Evolutionary conservation across 2,329 filamentous ascomycete species (phyloP).

Genomic region (Ophiobolus disseminans): DNA sequence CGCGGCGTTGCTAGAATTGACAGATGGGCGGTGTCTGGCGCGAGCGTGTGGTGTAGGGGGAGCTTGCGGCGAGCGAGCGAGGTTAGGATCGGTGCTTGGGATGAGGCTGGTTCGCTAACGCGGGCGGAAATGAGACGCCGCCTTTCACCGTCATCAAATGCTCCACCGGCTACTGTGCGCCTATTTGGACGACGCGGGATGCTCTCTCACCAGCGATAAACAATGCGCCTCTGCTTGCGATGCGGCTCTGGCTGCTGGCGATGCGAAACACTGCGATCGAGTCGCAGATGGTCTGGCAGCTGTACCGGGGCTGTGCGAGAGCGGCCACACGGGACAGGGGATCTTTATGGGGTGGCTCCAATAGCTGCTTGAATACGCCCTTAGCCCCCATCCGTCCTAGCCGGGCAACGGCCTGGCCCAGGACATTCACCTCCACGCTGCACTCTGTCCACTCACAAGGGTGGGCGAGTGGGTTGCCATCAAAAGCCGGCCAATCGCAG

Average conservation of each 20-base stretch:
- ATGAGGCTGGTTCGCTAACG: slow-evolving; percentile 47
- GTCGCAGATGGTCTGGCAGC: slow-evolving; percentile 9
- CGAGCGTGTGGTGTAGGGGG: slow-evolving; percentile 31
- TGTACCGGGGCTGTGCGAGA: slow-evolving; percentile 25
- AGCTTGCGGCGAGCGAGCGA: slow-evolving; percentile 24
- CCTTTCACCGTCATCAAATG: slow-evolving; percentile 35
- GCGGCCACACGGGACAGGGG: slow-evolving; percentile 33
- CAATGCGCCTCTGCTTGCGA: slow-evolving; percentile 15
- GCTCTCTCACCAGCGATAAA: slow-evolving; percentile 5
- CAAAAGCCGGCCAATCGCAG: slow-evolving; percentile 14
- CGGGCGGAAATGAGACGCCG: slow-evolving; percentile 47
- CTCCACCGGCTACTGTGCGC: slow-evolving; percentile 23
- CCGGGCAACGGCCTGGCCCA: slow-evolving; percentile 28
- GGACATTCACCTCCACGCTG: slow-evolving; percentile 27
- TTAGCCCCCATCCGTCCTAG: slow-evolving; percentile 36
- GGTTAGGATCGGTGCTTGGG: slow-evolving; percentile 36
- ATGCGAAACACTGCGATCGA: slow-evolving; percentile 14
- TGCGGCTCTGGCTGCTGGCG: slow-evolving; percentile 14
- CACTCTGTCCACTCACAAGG: slow-evolving; percentile 10
- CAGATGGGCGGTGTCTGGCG: slow-evolving; percentile 19
- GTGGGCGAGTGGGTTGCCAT: slow-evolving; percentile 21
- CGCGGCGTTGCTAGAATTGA: slow-evolving; percentile 32
- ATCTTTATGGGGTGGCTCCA: slow-evolving; percentile 26
- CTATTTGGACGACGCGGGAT: slow-evolving; percentile 15
- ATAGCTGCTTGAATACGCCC: slow-evolving; percentile 24